Percentiles rank a stretch among this genome's conserved stretches.
Evolutionary conservation across 202 grass and related monocot genomes (phyloP).

Genomic region (Digitaria exilis): DNA sequence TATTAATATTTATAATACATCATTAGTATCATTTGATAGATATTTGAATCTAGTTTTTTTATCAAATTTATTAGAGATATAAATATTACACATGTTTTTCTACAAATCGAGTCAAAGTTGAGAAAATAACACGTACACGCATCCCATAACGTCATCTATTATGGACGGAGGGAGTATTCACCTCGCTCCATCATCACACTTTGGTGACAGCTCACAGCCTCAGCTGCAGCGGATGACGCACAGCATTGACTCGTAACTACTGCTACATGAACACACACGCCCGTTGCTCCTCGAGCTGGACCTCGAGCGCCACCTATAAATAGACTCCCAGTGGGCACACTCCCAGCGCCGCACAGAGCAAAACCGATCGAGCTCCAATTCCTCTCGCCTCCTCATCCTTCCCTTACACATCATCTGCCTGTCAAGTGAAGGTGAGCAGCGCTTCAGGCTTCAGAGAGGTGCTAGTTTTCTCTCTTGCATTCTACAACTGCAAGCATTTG

Average conservation of each 20-base stretch:
- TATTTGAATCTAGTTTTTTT: no score
- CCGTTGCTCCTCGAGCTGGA: not conserved
- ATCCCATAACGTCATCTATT: no score
- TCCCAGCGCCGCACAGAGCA: not conserved
- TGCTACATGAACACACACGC: not conserved
- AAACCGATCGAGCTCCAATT: not conserved
- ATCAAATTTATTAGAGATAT: no score
- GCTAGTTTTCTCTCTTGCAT: not conserved
- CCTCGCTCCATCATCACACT: conserved; percentile 37
- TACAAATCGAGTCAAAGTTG: no score
- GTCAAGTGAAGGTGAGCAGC: not conserved
- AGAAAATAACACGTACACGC: no score
- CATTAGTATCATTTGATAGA: no score
- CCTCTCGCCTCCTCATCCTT: not conserved
- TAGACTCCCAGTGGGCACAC: not conserved
- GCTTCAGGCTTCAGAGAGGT: not conserved
- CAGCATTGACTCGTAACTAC: not conserved
- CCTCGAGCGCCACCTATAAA: conserved; percentile 4
- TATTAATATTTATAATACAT: no score
- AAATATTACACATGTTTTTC: no score
- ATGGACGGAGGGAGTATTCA: no score
- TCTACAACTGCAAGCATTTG: no score
- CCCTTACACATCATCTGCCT: not conserved
- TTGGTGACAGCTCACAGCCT: not conserved
- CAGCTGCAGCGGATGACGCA: conserved; percentile 9